Conservation (phyloP, 2,329 filamentous ascomycete species). For the Ascochyta viciae-villosae region DNA sequence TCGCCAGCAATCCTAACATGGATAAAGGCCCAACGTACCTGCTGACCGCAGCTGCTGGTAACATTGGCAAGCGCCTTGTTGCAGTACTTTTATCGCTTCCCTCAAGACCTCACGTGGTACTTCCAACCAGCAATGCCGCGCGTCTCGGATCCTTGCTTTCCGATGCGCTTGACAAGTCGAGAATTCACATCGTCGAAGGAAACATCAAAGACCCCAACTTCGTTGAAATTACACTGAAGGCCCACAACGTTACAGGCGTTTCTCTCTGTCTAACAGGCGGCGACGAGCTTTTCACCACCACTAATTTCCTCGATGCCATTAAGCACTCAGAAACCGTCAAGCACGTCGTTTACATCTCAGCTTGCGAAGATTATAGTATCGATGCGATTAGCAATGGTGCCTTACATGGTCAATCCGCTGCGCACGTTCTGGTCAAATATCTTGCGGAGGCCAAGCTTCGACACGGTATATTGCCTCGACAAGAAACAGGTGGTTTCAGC, state of each 20-base stretch:
- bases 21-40: too few species aligned
- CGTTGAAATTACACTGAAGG: too few species aligned
- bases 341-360: constrained; percentile 2
- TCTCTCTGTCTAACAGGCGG: background rate
- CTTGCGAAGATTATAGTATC: background rate
- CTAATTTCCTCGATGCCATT: background rate
- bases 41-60: too few species aligned
- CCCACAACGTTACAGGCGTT: background rate
- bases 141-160: too few species aligned
- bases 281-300: background rate
- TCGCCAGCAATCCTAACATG: too few species aligned
- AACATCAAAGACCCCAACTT: too few species aligned
- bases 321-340: background rate
- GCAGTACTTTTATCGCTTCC: too few species aligned
- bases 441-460: background rate
- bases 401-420: background rate
- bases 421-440: background rate
- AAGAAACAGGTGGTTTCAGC: background rate
- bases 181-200: too few species aligned
- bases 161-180: too few species aligned
- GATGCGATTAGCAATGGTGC: background rate
- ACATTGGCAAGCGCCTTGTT: too few species aligned
- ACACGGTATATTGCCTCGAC: background rate
- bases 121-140: too few species aligned
- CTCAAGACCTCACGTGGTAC: too few species aligned